phyloP scores from a whole-genome alignment of 257 asterid genomes.

The Jaltomata sinuosa region DNA sequence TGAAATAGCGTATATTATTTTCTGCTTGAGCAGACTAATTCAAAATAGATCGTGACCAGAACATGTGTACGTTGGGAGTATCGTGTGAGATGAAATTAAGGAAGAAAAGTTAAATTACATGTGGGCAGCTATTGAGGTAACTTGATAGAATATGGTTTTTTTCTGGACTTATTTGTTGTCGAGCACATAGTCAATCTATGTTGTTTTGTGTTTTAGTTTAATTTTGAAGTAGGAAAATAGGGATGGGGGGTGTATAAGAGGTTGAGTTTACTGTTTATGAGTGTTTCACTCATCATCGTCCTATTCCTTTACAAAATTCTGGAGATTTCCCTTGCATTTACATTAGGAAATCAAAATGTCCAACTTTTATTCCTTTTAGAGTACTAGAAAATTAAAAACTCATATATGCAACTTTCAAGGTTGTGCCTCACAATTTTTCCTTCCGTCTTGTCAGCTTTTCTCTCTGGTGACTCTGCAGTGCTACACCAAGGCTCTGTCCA shows the following conservation, averaged over 20 bases:
- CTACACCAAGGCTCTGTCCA: constrained; percentile 48
- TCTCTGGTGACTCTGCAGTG: constrained; percentile 59
- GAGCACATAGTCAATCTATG: neutral
- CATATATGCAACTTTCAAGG: neutral
- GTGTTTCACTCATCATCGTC: constrained; percentile 32
- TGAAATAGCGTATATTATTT: too few relatives aligned
- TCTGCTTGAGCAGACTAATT: too few relatives aligned
- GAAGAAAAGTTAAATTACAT: too few relatives aligned
- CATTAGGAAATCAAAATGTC: constrained; percentile 56
- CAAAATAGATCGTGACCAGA: too few relatives aligned
- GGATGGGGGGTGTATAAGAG: constrained; percentile 10
- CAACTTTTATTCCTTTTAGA: constrained; percentile 58
- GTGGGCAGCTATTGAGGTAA: too few relatives aligned
- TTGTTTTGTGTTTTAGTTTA: constrained; percentile 26
- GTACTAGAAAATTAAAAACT: constrained; percentile 7
- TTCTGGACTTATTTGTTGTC: neutral
- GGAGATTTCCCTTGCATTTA: constrained; percentile 52
- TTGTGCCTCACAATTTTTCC: neutral
- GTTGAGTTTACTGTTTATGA: constrained; percentile 43
- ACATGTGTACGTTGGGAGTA: too few relatives aligned
- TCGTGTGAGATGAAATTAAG: too few relatives aligned
- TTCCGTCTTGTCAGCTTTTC: constrained; percentile 34
- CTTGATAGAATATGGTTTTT: too few relatives aligned
- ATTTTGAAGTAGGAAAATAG: constrained; percentile 24
- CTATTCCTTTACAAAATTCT: constrained; percentile 24